These are phyloP conservation scores for Colletotrichum sp. DNA, from an alignment of 2,329 filamentous ascomycete species.

Conservation along the genomic window DNA sequence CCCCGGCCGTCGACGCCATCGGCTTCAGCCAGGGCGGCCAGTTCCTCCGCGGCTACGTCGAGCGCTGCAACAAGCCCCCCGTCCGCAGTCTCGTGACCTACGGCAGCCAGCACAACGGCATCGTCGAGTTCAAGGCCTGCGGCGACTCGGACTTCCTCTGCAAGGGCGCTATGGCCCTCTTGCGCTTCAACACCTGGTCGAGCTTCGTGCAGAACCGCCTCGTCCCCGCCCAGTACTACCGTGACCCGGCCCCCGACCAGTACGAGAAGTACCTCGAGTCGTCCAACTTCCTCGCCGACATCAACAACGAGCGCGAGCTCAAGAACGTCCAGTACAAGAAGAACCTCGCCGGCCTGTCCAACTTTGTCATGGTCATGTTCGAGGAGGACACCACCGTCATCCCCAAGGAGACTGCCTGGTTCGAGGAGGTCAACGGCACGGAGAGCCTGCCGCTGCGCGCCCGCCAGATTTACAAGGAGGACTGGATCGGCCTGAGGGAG, in stretches of 20 bases:
- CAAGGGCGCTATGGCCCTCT: conserved; percentile 76
- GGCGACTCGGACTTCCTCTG: conserved; percentile 77
- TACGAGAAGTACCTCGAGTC: conserved; percentile 76
- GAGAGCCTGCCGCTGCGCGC: conserved; percentile 71
- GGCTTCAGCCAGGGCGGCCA: conserved; percentile 97
- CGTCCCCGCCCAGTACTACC: conserved; percentile 95
- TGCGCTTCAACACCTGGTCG: conserved; percentile 83
- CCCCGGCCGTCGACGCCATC: conserved; percentile 85
- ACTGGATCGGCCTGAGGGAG: conserved; percentile 87
- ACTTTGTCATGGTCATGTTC: conserved; percentile 90
- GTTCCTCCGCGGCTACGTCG: conserved; percentile 89
- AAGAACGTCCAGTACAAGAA: conserved; percentile 79
- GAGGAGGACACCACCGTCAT: conserved; percentile 84
- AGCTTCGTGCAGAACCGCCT: conserved; percentile 77
- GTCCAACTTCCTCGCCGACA: conserved; percentile 90
- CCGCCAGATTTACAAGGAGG: conserved; percentile 79
- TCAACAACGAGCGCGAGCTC: conserved; percentile 85
- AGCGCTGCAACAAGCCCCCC: conserved; percentile 81
- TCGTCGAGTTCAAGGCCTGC: conserved; percentile 82
- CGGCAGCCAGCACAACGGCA: conserved; percentile 91
- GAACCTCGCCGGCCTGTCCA: conserved; percentile 72
- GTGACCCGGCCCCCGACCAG: conserved; percentile 66
- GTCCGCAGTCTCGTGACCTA: conserved; percentile 85
- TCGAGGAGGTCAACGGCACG: conserved; percentile 81
- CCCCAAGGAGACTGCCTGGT: conserved; percentile 91